Percentiles rank a stretch among this genome's conserved stretches.
Evolutionary conservation across 495 filamentous ascomycete genomes (phyloP).

Genomic region (Niebla homalea): DNA sequence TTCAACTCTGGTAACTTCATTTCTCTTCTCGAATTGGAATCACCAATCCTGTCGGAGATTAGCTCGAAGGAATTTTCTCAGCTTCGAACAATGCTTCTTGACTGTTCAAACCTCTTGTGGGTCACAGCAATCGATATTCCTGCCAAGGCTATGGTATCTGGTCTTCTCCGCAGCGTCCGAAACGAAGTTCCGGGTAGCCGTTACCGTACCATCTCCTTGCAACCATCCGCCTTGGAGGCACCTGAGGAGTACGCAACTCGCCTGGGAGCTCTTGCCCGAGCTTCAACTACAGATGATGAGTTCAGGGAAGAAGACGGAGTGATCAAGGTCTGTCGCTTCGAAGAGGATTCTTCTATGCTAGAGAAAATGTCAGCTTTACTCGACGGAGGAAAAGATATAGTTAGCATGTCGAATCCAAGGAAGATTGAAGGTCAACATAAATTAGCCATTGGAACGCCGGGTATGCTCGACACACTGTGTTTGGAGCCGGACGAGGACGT

Average conservation of each 20-base stretch:
- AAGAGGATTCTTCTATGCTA: constrained; percentile 1
- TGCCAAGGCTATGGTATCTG: neutral
- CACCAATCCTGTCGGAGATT: too few species aligned
- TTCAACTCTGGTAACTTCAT: too few species aligned
- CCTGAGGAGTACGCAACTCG: neutral
- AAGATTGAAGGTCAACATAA: constrained; percentile 3
- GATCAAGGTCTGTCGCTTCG: constrained; percentile 3
- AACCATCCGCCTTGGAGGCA: constrained; percentile 17
- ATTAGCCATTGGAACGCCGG: constrained; percentile 4
- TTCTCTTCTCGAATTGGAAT: too few species aligned
- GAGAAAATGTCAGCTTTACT: constrained; percentile 1
- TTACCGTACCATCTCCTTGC: neutral
- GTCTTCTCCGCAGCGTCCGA: constrained; percentile 5
- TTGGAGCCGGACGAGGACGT: constrained; percentile 14
- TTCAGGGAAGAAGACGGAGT: constrained; percentile 6
- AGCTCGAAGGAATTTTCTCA: too few species aligned
- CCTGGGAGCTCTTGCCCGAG: constrained; percentile 16
- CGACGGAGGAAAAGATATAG: neutral
- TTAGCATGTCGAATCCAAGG: neutral
- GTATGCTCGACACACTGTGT: constrained; percentile 21
- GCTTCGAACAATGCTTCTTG: constrained; percentile 18
- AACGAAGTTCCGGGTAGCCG: constrained; percentile 6
- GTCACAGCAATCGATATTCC: constrained; percentile 20
- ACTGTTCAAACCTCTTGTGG: constrained; percentile 26
- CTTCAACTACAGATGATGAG: constrained; percentile 5